Base-by-base conservation (phyloP, 352 stramenopile genomes). In the Thalassiosira hispida region DNA sequence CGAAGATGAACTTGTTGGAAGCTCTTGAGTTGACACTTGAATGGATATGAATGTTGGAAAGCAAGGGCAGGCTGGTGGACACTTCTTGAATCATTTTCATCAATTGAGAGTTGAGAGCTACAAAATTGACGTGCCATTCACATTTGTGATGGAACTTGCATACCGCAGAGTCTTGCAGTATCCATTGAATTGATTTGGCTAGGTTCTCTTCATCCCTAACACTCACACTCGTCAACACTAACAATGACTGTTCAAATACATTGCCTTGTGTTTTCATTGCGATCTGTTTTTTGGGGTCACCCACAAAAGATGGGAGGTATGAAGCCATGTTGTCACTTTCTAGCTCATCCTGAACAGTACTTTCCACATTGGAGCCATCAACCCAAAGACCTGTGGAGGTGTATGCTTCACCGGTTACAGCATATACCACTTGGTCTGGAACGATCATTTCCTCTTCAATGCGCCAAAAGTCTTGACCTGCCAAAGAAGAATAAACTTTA, bases 1-100 rank as follows among this genome's bases (percentile, higher is more conserved):
- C 40, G 25, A 67, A 67, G 4, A 23, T 2, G 12, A 67, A 67
- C 16, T 78, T 78, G 29, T 72, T 78, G 29, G 66, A 71, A 0
- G 12, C 33, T 23, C 60, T 23, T 42, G 59, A 20, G 40, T 78
- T 18, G 40, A 78, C 31, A 52, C 35, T 25, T 47, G 23, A n/a
- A 18, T 53, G 22, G n/a, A 67, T 16, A 18, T 56, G 56, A 53
- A 65, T 33, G 23, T 65, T 14, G 0, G 59, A 44, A 42, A 23
- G 35, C 12, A 40, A 33, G n/a, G n/a, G n/a, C n/a, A n/a, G n/a
- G n/a, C n/a, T n/a, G n/a, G n/a, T n/a, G 20, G 59, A 22, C 14
- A 49, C 23, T n/a, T 67, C 40, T 55, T 40, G 7, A 27, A 51
- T 27, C 0, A 51, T 33, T 42, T 18, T 25, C 57, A 51, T 16